These are phyloP conservation scores for Picochlorum sp. DNA, from an alignment of 139 green algal species.

Conservation along the genomic window DNA sequence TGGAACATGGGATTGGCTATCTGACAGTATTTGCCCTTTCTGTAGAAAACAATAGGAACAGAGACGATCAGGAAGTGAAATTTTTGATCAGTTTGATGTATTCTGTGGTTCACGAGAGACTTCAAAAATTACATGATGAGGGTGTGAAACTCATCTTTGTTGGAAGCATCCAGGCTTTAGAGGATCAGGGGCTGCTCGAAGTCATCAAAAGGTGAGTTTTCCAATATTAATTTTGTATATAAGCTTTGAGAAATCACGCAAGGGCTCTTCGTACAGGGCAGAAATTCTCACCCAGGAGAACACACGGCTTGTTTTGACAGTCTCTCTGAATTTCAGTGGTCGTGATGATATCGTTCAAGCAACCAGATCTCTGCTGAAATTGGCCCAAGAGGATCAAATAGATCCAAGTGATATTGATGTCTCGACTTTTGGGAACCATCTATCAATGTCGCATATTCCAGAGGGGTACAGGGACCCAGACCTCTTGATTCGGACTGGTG, in stretches of 20 bases:
- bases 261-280: conserved; percentile 8
- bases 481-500: conserved; percentile 55
- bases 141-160: neutral
- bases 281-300: conserved; percentile 39
- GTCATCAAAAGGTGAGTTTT: neutral
- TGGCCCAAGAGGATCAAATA: conserved; percentile 11
- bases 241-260: too few species aligned
- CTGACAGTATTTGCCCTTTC: conserved; percentile 43
- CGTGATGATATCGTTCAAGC: conserved; percentile 43
- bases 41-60: conserved; percentile 53
- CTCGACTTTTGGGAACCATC: conserved; percentile 2
- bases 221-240: too few species aligned
- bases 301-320: conserved; percentile 30
- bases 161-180: neutral
- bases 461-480: conserved; percentile 36
- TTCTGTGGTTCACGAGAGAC: neutral
- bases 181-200: neutral
- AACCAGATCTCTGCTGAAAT: too few species aligned
- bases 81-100: conserved; percentile 27
- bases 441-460: conserved; percentile 17
- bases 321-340: conserved; percentile 55
- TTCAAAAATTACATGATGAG: conserved; percentile 2
- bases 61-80: conserved; percentile 27
- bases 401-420: conserved; percentile 14
- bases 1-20: conserved; percentile 29